These are phyloP conservation scores for Podospora pseudocomata DNA, from an alignment of 495 filamentous ascomycete species.

Conservation along the genomic window DNA sequence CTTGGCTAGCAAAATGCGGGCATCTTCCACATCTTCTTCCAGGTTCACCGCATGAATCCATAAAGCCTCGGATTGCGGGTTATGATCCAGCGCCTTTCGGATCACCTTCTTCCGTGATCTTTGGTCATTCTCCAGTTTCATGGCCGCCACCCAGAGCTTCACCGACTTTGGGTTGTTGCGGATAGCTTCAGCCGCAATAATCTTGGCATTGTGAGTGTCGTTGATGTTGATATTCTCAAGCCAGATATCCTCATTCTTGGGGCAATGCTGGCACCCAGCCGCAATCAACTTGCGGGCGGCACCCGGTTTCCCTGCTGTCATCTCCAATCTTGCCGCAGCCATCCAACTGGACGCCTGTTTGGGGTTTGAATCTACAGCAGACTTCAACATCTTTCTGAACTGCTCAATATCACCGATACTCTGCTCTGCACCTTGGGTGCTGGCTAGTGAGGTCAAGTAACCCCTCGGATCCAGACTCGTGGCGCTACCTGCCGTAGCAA, in stretches of 20 bases:
- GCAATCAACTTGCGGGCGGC: constrained; percentile 80
- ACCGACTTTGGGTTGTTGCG: constrained; percentile 86
- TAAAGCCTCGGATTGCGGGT: constrained; percentile 84
- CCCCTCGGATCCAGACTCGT: constrained; percentile 94
- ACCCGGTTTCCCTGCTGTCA: constrained; percentile 84
- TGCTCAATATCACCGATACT: constrained; percentile 94
- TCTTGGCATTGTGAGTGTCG: constrained; percentile 85
- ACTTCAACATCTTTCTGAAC: constrained; percentile 87
- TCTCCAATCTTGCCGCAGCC: constrained; percentile 87
- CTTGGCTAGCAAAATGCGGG: constrained; percentile 80
- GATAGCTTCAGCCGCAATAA: constrained; percentile 93
- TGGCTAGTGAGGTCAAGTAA: constrained; percentile 85
- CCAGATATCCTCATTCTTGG: constrained; percentile 94
- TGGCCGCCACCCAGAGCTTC: constrained; percentile 87
- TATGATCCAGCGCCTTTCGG: constrained; percentile 80
- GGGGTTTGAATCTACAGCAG: constrained; percentile 92
- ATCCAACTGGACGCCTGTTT: constrained; percentile 97
- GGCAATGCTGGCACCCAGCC: constrained; percentile 82
- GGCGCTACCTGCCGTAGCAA: constrained; percentile 73
- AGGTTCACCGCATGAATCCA: constrained; percentile 99
- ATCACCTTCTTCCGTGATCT: constrained; percentile 86
- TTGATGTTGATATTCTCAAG: constrained; percentile 90
- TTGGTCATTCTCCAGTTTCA: constrained; percentile 80
- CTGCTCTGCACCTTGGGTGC: constrained; percentile 73
- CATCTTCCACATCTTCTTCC: constrained; percentile 84